Evolutionary conservation across 2,329 filamentous ascomycete species (phyloP).

Genomic region (Fusarium sp.): DNA sequence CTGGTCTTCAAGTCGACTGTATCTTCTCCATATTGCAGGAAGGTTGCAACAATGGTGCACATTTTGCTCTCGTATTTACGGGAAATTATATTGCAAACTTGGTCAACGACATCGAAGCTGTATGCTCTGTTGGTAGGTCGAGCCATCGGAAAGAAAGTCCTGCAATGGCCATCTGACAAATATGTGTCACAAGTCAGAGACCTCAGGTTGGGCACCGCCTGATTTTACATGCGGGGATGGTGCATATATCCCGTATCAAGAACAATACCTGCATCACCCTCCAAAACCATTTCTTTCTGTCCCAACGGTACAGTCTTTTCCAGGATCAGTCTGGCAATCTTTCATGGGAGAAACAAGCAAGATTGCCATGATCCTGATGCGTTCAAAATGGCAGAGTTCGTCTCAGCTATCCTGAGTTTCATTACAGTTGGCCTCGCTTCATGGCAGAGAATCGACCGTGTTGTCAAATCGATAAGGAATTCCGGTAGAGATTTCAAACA

Average conservation of each 20-base stretch:
- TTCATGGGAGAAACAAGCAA: background rate
- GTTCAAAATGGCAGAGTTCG: constrained; percentile 28
- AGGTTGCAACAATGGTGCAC: too few relatives aligned
- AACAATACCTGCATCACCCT: background rate
- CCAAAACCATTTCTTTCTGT: background rate
- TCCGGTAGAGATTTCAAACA: constrained; percentile 1
- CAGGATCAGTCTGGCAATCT: background rate
- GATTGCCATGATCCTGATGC: constrained; percentile 12
- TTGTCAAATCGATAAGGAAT: constrained; percentile 11
- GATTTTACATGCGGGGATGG: constrained; percentile 7
- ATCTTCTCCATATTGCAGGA: too few relatives aligned
- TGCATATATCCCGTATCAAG: background rate
- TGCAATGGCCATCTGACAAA: constrained; percentile 4
- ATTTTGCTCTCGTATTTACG: too few relatives aligned
- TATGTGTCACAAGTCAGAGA: background rate
- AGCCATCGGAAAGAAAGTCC: background rate
- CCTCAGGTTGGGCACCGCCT: background rate
- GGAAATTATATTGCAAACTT: too few relatives aligned
- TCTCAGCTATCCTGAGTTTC: constrained; percentile 18
- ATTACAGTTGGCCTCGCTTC: constrained; percentile 1
- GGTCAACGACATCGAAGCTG: too few relatives aligned
- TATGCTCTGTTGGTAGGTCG: background rate
- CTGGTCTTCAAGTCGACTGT: too few relatives aligned
- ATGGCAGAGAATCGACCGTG: constrained; percentile 15
- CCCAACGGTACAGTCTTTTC: background rate